These are phyloP conservation scores for Silene conica DNA, from an alignment of 148 eudicot genomes.

Conservation along the genomic window DNA sequence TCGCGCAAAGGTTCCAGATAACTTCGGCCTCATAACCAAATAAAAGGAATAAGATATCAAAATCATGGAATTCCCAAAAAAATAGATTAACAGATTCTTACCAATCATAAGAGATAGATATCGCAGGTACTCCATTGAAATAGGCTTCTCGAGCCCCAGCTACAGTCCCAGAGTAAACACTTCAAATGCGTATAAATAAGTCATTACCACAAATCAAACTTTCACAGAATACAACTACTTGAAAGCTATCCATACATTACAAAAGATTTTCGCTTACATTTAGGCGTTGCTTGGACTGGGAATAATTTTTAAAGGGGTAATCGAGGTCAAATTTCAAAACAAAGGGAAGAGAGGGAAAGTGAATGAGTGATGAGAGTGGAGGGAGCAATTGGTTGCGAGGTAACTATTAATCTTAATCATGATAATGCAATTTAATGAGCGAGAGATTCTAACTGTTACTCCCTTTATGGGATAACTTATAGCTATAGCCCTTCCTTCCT, in stretches of 20 bases:
- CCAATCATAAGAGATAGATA: constrained; percentile 92
- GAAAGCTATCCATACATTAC: neutral
- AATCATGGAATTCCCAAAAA: neutral
- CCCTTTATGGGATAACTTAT: too few relatives aligned
- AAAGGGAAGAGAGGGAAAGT: neutral
- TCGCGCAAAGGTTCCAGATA: neutral
- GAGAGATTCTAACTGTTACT: too few relatives aligned
- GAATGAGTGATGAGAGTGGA: neutral
- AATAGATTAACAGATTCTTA: constrained; percentile 22
- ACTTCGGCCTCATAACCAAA: neutral
- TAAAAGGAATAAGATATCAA: neutral
- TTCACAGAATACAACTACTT: neutral
- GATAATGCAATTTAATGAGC: neutral
- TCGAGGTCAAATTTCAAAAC: neutral
- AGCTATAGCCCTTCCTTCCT: too few relatives aligned
- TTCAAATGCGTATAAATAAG: constrained; percentile 25
- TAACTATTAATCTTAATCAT: neutral
- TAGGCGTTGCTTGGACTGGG: neutral
- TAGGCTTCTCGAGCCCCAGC: constrained; percentile 98
- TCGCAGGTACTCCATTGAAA: constrained; percentile 59
- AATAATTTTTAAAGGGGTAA: neutral
- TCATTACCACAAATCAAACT: neutral
- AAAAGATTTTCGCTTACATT: neutral
- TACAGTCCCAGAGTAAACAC: constrained; percentile 95
- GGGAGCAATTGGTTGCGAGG: neutral